Evolutionary conservation across 2,329 filamentous ascomycete genomes (phyloP), one percentile per base, ranked within the genome.

Genomic region (Didymella pinodella): DNA sequence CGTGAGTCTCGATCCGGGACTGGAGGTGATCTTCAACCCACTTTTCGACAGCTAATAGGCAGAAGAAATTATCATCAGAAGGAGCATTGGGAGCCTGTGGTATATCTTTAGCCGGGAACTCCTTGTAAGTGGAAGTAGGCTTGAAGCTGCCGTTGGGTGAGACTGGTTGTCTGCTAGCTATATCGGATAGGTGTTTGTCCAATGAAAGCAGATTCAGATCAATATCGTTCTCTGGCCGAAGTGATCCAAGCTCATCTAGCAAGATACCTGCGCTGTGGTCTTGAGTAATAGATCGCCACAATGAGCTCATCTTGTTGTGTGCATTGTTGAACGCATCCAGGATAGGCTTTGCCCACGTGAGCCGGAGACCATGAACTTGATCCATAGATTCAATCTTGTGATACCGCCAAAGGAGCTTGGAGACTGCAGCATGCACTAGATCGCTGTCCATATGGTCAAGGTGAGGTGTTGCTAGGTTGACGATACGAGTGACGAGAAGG

Each of bases 1-100:
- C 5, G n/a, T 79, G 62, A 0, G n/a, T 4, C 0, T 62, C 45
- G 1, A 80, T 41, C 83, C 83, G 85, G 0, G 20, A 11, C 0
- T 66, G 45, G 0, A 86, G 75, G 36, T 78, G 48, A 0, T 62
- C 18, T 1, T 72, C 68, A 2, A 85, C 80, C 85, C 85, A 87
- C 0, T 50, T 36, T 64, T 88, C 85, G 14, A 86, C 73, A 4
- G 73, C 75, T 12, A 34, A 34, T 5, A 34, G 31, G 31, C 31
- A 5, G 11, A 34, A 34, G 31, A 12, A 10, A 14, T 12, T 34
- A 12, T 34, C 31, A 34, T 34, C 11, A 1, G 31, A 34, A 18
- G 34, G 1, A 18, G 11, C 11, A 16, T 38, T 16, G 16, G 18
- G 8, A 8, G 18, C 12, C 18, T n/a, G 34, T 12, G 31, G 31